Conservation (phyloP, 805 yeast species). For the Metschnikowia gruessii region DNA sequence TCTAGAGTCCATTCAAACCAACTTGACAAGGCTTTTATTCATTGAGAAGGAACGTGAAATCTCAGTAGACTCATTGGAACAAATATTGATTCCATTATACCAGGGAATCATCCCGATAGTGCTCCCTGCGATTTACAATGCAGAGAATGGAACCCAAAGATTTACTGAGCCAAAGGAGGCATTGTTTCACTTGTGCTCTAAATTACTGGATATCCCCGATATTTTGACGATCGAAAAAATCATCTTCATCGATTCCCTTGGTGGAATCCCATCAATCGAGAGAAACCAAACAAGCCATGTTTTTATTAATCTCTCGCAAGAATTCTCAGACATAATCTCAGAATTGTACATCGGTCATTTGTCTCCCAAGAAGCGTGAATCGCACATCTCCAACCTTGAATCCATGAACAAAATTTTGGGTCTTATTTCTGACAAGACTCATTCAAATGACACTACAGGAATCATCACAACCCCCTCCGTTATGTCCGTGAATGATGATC, state of each 20-base stretch:
- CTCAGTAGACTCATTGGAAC: slow-evolving; percentile 27
- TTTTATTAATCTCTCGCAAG: slow-evolving; percentile 80
- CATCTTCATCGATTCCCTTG: slow-evolving; percentile 72
- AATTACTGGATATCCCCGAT: slow-evolving; percentile 27
- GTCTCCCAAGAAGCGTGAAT: slow-evolving; percentile 41
- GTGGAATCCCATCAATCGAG: slow-evolving; percentile 90
- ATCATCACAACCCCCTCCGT: slow-evolving; percentile 80
- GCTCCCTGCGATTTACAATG: slow-evolving; percentile 49
- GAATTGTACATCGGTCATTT: slow-evolving; percentile 63
- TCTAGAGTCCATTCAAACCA: slow-evolving; percentile 24
- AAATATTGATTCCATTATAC: slow-evolving; percentile 38
- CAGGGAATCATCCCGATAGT: slow-evolving; percentile 60
- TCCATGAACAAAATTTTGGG: slow-evolving; percentile 59
- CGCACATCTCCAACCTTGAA: slow-evolving; percentile 65
- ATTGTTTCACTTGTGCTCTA: slow-evolving; percentile 25
- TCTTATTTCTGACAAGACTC: slow-evolving; percentile 42
- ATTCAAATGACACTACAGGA: slow-evolving; percentile 59
- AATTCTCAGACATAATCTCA: slow-evolving; percentile 58
- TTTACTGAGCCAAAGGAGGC: slow-evolving; percentile 26
- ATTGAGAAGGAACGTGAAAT: slow-evolving; percentile 13
- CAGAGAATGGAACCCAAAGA: slow-evolving; percentile 23
- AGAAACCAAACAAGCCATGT: slow-evolving; percentile 82
- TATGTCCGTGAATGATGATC: slow-evolving; percentile 53
- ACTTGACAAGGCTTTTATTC: slow-evolving; percentile 29
- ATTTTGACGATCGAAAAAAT: slow-evolving; percentile 72